These are phyloP conservation scores for Globisporangium okanoganense DNA, from an alignment of 352 stramenopile genomes.

Conservation along the genomic window DNA sequence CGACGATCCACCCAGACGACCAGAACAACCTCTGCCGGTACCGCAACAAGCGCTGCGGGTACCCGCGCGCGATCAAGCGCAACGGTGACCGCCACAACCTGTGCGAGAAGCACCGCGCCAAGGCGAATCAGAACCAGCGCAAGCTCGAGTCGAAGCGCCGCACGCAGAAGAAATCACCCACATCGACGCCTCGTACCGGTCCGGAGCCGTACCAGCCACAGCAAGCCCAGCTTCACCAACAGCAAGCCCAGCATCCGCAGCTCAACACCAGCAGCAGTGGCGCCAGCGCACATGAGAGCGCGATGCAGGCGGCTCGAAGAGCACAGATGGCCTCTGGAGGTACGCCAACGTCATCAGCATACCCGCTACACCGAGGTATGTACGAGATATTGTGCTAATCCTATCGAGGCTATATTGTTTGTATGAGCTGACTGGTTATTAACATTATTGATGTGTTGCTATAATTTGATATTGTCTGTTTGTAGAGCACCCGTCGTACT, in stretches of 20 bases:
- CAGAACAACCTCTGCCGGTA: conserved; percentile 47
- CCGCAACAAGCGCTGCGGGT: conserved; percentile 58
- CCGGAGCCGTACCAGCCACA: not conserved
- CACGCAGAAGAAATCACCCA: conserved; percentile 37
- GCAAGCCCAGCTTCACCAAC: not conserved
- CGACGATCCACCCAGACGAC: conserved; percentile 5
- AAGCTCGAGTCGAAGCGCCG: conserved; percentile 82
- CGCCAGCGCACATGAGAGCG: not conserved
- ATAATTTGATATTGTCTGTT: not conserved
- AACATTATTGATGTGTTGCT: not conserved
- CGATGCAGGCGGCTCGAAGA: not conserved
- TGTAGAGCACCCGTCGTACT: conserved; percentile 6
- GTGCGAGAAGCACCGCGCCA: conserved; percentile 56
- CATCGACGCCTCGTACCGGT: not conserved
- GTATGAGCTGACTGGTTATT: not conserved
- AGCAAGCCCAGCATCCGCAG: not conserved
- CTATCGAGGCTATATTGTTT: too few relatives aligned
- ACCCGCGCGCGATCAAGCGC: conserved; percentile 58
- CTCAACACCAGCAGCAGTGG: not conserved
- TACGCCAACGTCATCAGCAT: not conserved
- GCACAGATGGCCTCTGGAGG: not conserved
- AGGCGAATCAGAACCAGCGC: conserved; percentile 81
- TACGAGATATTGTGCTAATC: not conserved
- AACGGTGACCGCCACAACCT: conserved; percentile 65
- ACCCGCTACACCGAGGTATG: conserved; percentile 2